Base-by-base conservation (phyloP, 2,329 filamentous ascomycete genomes). In the Onygena corvina region DNA sequence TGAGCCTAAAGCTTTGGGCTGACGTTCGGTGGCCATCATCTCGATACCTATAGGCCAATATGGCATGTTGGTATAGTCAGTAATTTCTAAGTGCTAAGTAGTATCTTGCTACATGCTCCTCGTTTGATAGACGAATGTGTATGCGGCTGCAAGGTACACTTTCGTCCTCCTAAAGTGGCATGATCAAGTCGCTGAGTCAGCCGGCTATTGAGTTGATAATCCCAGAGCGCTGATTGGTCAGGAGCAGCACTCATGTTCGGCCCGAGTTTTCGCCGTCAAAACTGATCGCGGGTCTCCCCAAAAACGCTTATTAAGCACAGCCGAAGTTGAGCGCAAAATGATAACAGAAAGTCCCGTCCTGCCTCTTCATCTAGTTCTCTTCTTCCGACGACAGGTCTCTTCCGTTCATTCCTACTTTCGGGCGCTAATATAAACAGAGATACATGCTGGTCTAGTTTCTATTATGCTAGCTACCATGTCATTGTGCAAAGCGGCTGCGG, bases 401-500 rank as follows among this genome's bases (percentile, higher is more conserved):
- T n/a, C n/a, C n/a, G n/a, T n/a, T n/a, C n/a, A n/a, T n/a, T n/a
- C n/a, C n/a, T 46, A 7, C 11, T 9, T 20, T 20, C 18, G 12
- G 21, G 14, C 16, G 34, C 12, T 38, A 14, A 16, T 36, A 36
- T 18, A 48, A 18, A 36, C 46, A 46, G 11, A 7, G 12, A 7
- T 31, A 29, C 36, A 25, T 49, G 29, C 9, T 46, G 20, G 18
- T 20, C 27, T 31, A 14, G 21, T 20, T 23, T 11, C 34, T 21
- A 21, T 23, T 18, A 47, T 42, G 12, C 31, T 31, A 48, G 29
- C 36, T 52, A 61, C 49, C 48, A 72, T 72, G 69, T 66, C 66
- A 50, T 57, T 70, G 50, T 62, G 59, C 56, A 64, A 61, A 49
- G 54, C 60, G 50, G 52, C 67, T 55, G 64, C 62, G 23, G 59